phyloP scores from a whole-genome alignment of 2,329 filamentous ascomycete species.

The Aspergillus oerlinghausenensis region DNA sequence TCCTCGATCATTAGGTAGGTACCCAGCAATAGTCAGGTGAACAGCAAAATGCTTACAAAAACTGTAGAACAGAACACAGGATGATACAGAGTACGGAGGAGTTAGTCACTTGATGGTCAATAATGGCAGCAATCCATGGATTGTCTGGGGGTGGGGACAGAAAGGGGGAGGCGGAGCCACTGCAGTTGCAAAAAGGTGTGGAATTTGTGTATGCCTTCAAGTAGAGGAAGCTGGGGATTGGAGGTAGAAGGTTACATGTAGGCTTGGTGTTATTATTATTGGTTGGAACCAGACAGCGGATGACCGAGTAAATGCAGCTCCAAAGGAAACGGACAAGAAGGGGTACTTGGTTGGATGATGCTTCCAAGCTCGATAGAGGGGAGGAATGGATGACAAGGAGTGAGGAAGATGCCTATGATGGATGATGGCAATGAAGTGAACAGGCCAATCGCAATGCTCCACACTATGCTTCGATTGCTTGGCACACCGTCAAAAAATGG shows the following conservation, averaged over 20 bases:
- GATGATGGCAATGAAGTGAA: background rate
- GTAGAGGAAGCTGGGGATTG: background rate
- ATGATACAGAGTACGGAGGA: background rate
- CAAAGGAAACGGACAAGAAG: background rate
- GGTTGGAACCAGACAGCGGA: background rate
- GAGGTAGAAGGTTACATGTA: background rate
- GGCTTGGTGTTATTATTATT: background rate
- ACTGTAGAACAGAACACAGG: background rate
- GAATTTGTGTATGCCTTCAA: background rate
- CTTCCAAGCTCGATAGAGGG: background rate
- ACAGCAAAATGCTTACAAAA: background rate
- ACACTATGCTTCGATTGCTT: background rate
- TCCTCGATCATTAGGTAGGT: constrained; percentile 4
- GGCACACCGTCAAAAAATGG: background rate
- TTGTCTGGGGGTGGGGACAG: constrained; percentile 7
- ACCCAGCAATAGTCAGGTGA: background rate
- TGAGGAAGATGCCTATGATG: background rate
- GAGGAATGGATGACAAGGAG: background rate
- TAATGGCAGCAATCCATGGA: background rate
- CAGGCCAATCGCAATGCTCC: background rate
- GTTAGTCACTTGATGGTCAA: background rate
- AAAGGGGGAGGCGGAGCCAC: constrained; percentile 9
- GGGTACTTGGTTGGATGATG: background rate
- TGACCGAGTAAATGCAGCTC: background rate
- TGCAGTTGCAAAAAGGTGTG: background rate